Evolutionary conservation across 345 rosid species (phyloP).

Genomic region (Bruguiera gymnorhiza): DNA sequence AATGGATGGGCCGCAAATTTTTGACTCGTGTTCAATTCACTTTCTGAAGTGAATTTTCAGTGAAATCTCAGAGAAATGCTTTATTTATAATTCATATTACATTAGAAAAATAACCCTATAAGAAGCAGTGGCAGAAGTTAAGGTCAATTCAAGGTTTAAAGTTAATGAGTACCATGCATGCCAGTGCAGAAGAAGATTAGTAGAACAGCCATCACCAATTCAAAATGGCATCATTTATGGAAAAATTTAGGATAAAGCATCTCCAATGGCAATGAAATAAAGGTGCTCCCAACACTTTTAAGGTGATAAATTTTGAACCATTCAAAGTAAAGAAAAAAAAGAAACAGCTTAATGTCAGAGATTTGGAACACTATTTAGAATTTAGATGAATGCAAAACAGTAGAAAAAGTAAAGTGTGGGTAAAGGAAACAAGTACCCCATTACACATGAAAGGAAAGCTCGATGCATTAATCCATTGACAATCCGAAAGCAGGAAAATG

Average conservation of each 20-base stretch:
- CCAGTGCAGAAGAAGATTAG: no score
- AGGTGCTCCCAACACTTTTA: neutral
- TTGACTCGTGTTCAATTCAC: no score
- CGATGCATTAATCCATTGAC: conserved; percentile 33
- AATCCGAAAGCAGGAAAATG: conserved; percentile 37
- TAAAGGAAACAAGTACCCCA: conserved; percentile 31
- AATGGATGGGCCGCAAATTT: no score
- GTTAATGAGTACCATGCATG: no score
- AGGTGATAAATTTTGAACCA: neutral
- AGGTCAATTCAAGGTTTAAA: no score
- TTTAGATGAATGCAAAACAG: neutral
- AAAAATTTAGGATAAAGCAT: neutral
- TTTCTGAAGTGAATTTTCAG: no score
- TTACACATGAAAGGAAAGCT: conserved; percentile 31
- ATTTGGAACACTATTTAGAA: neutral
- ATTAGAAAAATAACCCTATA: no score
- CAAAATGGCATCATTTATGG: neutral
- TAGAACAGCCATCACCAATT: neutral
- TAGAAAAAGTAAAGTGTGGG: neutral
- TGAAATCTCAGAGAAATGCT: no score
- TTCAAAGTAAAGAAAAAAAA: neutral
- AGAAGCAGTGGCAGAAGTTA: no score
- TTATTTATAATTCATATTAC: no score
- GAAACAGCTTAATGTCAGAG: neutral
- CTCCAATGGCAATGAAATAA: neutral